Conservation (phyloP, 208 protist genomes). For the Crithidia fasciculata region DNA sequence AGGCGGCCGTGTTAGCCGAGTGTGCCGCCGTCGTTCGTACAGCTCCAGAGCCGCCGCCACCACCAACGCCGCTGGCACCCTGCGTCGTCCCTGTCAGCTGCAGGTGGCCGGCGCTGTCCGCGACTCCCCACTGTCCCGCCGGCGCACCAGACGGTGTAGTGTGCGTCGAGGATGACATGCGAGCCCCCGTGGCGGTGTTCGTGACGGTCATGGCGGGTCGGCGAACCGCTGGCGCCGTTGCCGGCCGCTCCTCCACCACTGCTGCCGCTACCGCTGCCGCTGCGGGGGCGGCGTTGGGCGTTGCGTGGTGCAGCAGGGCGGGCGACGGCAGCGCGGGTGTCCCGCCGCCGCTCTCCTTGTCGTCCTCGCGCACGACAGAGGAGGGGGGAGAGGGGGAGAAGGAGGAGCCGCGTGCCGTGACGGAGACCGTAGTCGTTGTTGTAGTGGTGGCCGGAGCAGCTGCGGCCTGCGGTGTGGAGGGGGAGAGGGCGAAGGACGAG, state of each 20-base stretch:
- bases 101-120: not conserved
- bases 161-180: constrained; percentile 20
- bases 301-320: not conserved
- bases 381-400: not conserved
- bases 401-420: not conserved
- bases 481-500: not conserved
- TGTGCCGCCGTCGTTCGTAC: not conserved
- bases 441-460: too few relatives aligned
- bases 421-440: not conserved
- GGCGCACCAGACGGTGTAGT: constrained; percentile 25
- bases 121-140: constrained; percentile 6
- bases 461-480: not conserved
- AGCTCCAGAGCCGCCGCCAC: too few relatives aligned
- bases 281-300: not conserved
- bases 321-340: constrained; percentile 5
- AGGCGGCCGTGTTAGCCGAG: constrained; percentile 6
- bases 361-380: constrained; percentile 9
- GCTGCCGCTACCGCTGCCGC: not conserved
- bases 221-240: constrained; percentile 9
- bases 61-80: not conserved
- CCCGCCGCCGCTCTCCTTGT: not conserved
- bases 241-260: not conserved
- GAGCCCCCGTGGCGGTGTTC: constrained; percentile 40
- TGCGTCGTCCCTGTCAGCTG: not conserved
- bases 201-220: constrained; percentile 39